Evolutionary conservation across 139 green algal species (phyloP).

Genomic region (Chlamydomonas incerta): DNA sequence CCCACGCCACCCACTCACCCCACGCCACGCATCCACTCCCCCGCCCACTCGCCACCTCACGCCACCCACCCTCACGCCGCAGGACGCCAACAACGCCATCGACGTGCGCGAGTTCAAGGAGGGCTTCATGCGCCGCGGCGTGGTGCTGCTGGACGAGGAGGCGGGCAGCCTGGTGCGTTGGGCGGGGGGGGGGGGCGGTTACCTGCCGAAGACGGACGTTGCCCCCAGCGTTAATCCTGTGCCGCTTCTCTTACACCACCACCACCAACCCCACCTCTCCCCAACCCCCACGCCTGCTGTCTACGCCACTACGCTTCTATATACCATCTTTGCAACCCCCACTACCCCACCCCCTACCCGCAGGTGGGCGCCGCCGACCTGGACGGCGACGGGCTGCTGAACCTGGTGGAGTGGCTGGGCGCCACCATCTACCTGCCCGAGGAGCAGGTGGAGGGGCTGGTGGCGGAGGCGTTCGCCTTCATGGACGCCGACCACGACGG

Average conservation of each 20-base stretch:
- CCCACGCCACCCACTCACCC: no score
- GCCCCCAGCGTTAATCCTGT: no score
- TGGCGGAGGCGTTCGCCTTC: conserved; percentile 36
- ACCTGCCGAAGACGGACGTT: no score
- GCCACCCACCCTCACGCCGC: neutral
- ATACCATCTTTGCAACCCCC: no score
- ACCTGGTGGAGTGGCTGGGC: conserved; percentile 30
- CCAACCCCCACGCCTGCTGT: no score
- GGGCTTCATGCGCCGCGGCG: conserved; percentile 28
- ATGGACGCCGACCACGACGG: conserved; percentile 29
- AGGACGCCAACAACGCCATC: conserved; percentile 23
- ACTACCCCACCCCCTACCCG: no score
- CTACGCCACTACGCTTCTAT: no score
- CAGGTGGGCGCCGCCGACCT: conserved; percentile 11
- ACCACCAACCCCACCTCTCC: no score
- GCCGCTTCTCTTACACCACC: no score
- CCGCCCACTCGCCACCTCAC: neutral
- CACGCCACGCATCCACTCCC: no score
- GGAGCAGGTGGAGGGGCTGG: conserved; percentile 16
- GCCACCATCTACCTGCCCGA: conserved; percentile 25
- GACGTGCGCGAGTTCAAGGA: conserved; percentile 16
- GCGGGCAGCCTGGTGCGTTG: neutral
- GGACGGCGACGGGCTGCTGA: conserved; percentile 40
- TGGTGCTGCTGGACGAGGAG: conserved; percentile 34
- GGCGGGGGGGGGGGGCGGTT: no score